Base-by-base conservation (phyloP, 2,329 filamentous ascomycete species). In the Colletotrichum liaoningense region DNA sequence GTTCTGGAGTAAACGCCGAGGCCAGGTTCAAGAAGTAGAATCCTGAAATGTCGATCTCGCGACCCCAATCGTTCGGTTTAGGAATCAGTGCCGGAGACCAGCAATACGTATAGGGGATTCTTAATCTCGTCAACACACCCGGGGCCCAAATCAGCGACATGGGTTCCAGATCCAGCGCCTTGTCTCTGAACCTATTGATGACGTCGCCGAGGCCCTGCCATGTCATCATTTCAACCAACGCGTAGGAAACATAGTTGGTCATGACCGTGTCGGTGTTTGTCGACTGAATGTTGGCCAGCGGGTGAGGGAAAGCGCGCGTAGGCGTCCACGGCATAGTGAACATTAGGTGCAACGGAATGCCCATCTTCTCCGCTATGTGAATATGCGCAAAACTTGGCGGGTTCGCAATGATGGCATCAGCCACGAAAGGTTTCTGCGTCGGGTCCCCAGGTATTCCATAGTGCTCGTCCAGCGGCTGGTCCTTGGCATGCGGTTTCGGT, bases 301-400 rank as follows among this genome's bases (percentile, higher is more conserved):
- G 95, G 78, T 98, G 95, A 0, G 94, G 94, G 76, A 97, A 97
- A 0, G 93, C 90, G 79, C 94, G 91, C 0, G 95, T 97, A 0
- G 95, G 93, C 1, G 94, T 94, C 93, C 94, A 97, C 0, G 95
- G 95, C 94, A 98, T 97, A 1, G 95, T 98, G 83, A 97, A 98
- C 93, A 97, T 97, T 82, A 97, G 90, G 77, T 95, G 93, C 9
- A 95, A 79, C 0, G 93, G 93, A 62, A 95, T 91, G 0, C 92
- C 93, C 77, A 95, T 82, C 81, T 93, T 93, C 81, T 95, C 92
- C 0, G 93, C 93, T 72, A 92, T 89, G 78, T 95, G 93, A 3
- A 95, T 86, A 77, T 95, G 93, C 0, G 92, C 93, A 81, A 94
- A 95, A 77, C 92, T 93, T 0, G 93, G 93, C 2, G 93, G 93